Evolutionary conservation across 2,329 filamentous ascomycete species (phyloP), one percentile per base, ranked within the genome.

Genomic region (Neofusicoccum sp.): DNA sequence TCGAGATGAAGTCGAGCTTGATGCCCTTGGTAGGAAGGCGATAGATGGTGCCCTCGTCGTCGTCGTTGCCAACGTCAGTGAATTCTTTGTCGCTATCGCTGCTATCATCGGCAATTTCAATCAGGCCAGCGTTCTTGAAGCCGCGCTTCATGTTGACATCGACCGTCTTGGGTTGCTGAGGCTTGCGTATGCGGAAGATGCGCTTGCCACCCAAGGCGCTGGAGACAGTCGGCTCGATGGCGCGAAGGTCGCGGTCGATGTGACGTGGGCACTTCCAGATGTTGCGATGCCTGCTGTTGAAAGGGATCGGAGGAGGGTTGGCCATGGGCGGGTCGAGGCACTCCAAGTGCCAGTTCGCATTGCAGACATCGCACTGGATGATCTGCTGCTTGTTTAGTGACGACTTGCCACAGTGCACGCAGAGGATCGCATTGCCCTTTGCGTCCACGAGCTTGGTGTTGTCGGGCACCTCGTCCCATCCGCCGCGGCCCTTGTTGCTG

Each of bases 191-290:
- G 34, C 56, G 56, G 67, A 65, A 58, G 60, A 65, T 54, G 64
- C 68, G 63, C 71, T 3, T 62, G 43, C 34, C 69, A 47, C 57
- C 62, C 69, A 73, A 70, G 34, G 44, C 36, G 43, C 56, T 44
- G 34, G 60, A 49, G 6, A 59, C 54, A 11, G 44, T 38, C 9
- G 44, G 34, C 30, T 48, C 84, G 20, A 88, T 76, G 48, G 82
- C 78, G 31, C 77, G 78, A 61, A 96, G 80, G 61, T 93, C 82
- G 64, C 93, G 87, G 58, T 95, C 90, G 43, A 89, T 81, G 72
- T 99, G 95, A 65, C 89, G 86, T 53, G 93, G 93, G 71, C 95
- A 99, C 75, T 87, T 89, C 91, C 92, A 99, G 60, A 87, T 89
- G 69, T 80, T 79, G 48, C 88, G 86, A 56, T 88, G 81, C 54